Conservation (phyloP, 371 early-diverging fungal genomes). For the Mucor velutinosus region DNA sequence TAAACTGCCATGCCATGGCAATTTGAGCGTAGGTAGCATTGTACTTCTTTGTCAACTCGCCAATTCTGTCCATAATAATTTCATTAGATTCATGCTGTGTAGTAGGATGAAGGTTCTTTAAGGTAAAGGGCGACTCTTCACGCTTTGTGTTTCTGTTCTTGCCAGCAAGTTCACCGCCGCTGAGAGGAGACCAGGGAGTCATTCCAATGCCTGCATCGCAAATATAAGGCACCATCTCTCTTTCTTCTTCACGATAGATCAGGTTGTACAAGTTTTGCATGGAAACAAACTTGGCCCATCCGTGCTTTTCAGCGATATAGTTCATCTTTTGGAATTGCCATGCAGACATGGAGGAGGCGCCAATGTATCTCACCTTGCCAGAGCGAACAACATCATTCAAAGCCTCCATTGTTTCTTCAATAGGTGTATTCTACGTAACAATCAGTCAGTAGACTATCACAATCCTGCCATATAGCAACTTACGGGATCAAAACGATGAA, state of each 20-base stretch:
- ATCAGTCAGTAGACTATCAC: too few relatives aligned
- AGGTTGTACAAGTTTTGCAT: conserved; percentile 60
- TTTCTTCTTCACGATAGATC: conserved; percentile 64
- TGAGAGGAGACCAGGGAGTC: conserved; percentile 60
- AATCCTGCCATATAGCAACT: background rate
- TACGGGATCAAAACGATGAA: conserved; percentile 45
- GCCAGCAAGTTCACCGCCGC: conserved; percentile 36
- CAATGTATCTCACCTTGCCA: conserved; percentile 57
- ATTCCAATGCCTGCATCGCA: conserved; percentile 43
- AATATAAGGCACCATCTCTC: conserved; percentile 63
- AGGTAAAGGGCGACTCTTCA: background rate
- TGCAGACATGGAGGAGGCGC: conserved; percentile 24
- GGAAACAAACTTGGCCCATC: conserved; percentile 55
- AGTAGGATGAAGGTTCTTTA: background rate
- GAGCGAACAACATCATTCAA: conserved; percentile 51
- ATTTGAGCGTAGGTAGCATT: conserved; percentile 30
- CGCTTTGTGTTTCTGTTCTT: conserved; percentile 29
- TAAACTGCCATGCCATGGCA: conserved; percentile 50
- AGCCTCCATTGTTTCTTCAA: conserved; percentile 61
- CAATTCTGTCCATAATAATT: conserved; percentile 37
- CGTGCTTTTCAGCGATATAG: conserved; percentile 44
- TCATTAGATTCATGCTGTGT: conserved; percentile 9
- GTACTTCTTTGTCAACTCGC: conserved; percentile 46
- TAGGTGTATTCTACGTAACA: conserved; percentile 30
- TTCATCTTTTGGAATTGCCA: conserved; percentile 53